Evolutionary conservation across 1,284 basidiomycete species (phyloP), one percentile per base, ranked within the genome.

Genomic region (Moniliella sp.): DNA sequence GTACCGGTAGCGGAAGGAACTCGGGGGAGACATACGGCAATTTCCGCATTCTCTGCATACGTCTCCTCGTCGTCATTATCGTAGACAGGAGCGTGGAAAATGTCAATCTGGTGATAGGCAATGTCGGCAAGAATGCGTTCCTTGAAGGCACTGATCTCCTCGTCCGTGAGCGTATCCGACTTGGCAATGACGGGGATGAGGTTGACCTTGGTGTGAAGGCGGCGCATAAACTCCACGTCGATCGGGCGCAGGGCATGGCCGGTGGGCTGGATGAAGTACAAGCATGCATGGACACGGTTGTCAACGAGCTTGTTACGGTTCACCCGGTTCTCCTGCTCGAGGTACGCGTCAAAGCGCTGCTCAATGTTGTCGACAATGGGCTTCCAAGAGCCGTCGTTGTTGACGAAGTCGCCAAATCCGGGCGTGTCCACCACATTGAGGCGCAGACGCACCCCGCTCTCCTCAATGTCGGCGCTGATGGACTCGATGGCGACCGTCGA

Each of bases 361-460:
- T 57, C 53, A 40, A 58, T 58, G 40, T 56, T 56, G 37, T 58
- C 50, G 19, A 56, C 46, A 32, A 58, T 50, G 11, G 55, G 55
- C 33, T 54, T 53, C 55, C 55, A 58, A 40, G 48, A 43, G n/a
- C n/a, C n/a, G n/a, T 54, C 50, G 34, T 58, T 58, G 50, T 58
- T 58, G 35, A 58, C 45, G 34, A 42, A 58, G 43, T 58, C 55
- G 26, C 53, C 55, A 32, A 56, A 58, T 17, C 55, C 55, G 18
- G 55, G 55, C n/a, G 55, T 58, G 38, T 58, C 55, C 31, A 58
- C 54, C 28, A 58, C 51, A 36, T 49, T 58, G 32, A 58, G 45
- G 15, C 46, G 46, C 35, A 58, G 46, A 18, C 55, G 48, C 28
- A 58, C 55, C 14, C 54, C 55, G 39, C 54, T 58, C 43, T 58